Base-by-base conservation (phyloP, 2,329 filamentous ascomycete species). In the Cadophora sp. region DNA sequence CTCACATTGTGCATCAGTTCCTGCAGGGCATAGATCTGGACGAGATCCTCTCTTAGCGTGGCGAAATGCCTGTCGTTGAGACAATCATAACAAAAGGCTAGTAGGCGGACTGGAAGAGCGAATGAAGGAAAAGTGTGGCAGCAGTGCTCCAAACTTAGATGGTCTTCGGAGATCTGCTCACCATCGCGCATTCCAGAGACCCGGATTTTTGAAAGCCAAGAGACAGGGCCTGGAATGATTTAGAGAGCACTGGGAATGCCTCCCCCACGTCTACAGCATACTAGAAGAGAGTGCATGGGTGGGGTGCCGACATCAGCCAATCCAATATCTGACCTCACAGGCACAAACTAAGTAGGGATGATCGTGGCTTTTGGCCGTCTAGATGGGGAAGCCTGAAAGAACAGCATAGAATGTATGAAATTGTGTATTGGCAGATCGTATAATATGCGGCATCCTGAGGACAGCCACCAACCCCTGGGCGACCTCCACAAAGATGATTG, bases 1-100 rank as follows among this genome's bases (percentile, higher is more conserved):
- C 61, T 60, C 64, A 68, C 65, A 66, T 67, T 16, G 62, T 55
- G 47, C 27, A 47, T 62, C 56, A 50, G 53, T 59, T 47, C 43
- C 47, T 66, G 55, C 14, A 51, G 58, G 30, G 18, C 22, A 63
- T 22, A 63, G 50, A 63, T 60, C 58, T 60, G 43, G 58, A 59
- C 13, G 22, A 48, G 58, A 60, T 60, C 41, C 20, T 47, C 58
- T 27, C 8, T 43, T 36, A 48, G 45, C 33, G 39, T 41, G 33
- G 39, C 55, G 4, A 43, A 18, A 59, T 47, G 22, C 58, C 30
- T 60, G 55, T 24, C 55, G 1, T 16, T 43, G 55, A 58, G 55
- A 58, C 55, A 58, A 16, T 20, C n/a, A 58, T 58, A 43, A 24
- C 36, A 39, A 58, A 41, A 24, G n/a, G 27, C 27, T 30, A 30